Evolutionary conservation across 2,329 filamentous ascomycete genomes (phyloP), one percentile per base, ranked within the genome.

Genomic region (Hypoxylon sp.): DNA sequence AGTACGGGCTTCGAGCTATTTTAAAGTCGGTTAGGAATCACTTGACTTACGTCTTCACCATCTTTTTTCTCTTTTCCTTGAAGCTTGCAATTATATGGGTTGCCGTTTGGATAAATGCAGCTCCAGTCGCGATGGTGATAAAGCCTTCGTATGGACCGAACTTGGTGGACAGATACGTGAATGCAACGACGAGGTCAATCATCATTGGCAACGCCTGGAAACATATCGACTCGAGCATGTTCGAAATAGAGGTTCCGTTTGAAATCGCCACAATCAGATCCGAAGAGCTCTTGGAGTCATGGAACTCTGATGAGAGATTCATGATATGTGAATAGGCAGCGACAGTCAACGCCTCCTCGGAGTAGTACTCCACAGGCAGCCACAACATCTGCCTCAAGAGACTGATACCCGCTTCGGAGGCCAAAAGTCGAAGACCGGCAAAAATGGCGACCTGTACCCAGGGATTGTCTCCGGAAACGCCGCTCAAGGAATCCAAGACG

Each of bases 401-500:
- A 13, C 81, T 80, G 6, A 88, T 78, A 1, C 85, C 85, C 4
- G 83, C 83, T 58, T 86, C 82, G 1, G 85, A 87, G 1, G 83
- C 79, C 1, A 81, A 75, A n/a, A 87, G 75, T 54, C 82, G 81
- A 28, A 87, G 77, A 6, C 73, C 72, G 10, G 84, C 83, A 62
- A 85, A 87, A 17, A 85, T 74, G 19, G 82, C 63, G 2, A 87
- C 83, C 22, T 85, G 81, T 3, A 80, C 65, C 85, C 85, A 87
- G 1, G 82, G 80, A 54, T 79, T 82, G 59, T 76, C 80, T 44
- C 80, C 77, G 43, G 83, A 81, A 34, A 72, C 75, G 7, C 82
- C 80, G 28, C 82, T 82, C 20, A 96, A 79, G 63, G 86, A 86
- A 71, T 95, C 87, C 67, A 92, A 89, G 66, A 97, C 88, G 60